Base-by-base conservation (phyloP, 108 stramenopile genomes). In the Licmophora abbreviata region DNA sequence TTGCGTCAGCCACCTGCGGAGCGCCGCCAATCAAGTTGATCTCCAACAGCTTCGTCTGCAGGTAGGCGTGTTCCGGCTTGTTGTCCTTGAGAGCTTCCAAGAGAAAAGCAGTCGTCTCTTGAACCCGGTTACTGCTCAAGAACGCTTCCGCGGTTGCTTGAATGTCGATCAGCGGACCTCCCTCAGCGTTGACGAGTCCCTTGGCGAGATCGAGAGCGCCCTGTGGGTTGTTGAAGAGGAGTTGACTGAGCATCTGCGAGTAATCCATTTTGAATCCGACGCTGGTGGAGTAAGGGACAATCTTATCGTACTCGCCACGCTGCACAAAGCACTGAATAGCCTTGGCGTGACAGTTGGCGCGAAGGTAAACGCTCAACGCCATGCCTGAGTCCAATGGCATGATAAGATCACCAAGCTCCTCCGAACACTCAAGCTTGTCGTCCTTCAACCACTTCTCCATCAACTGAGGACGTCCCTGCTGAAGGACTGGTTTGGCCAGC, bases 391-490 rank as follows among this genome's bases (percentile, higher is more conserved):
- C 97, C 34, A 74, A 68, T 22, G 83, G 82, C 76, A 94, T 88
- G 48, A 99, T 89, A 36, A 99, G 71, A 69, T 99, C 99, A 38
- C 99, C 99, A 29, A 99, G 85, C 17, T 69, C 54, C 67, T 98
- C 97, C 18, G 93, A 94, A 49, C 86, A 86, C 55, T 85, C 77
- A 27, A 97, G 68, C 77, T 95, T 93, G 60, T 97, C 92, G 57
- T 99, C 99, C 56, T 89, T 95, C 51, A 99, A 79, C 99, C 99
- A 99, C 63, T 98, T 98, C 80, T 99, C 97, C 71, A 99, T 76
- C 31, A 99, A 79, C 56, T 93, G 91, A 4, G 87, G 74, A 29
- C 97, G 84, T 33, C 89, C 85, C 83, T 99, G 97, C 50, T 82
- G 85, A 46, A 99, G 64, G 21, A 97, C 96, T 14, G 96, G 95